Percentiles rank a stretch among this genome's conserved stretches.
phyloP scores from a whole-genome alignment of 1,284 basidiomycete genomes.

The Cutaneotrichosporon arboriforme region DNA sequence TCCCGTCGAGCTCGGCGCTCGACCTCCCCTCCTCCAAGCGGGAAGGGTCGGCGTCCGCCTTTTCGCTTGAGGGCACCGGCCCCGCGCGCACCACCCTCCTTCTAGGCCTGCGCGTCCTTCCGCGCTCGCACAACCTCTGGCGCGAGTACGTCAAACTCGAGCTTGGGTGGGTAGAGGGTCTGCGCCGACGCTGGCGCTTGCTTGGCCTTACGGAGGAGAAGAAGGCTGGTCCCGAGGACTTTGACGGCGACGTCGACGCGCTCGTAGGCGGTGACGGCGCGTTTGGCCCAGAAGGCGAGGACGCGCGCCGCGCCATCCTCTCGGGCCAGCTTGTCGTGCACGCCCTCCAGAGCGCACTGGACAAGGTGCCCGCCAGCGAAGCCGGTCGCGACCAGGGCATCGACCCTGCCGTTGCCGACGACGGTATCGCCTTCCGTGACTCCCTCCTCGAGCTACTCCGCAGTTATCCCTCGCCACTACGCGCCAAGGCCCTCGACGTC shows the following conservation, averaged over 20 bases:
- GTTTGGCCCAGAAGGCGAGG: conserved; percentile 45
- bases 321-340: conserved; percentile 44
- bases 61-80: conserved; percentile 45
- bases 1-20: conserved; percentile 33
- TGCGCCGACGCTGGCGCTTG: conserved; percentile 73
- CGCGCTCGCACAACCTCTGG: conserved; percentile 69
- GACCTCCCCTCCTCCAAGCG: conserved; percentile 24
- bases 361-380: conserved; percentile 20
- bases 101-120: conserved; percentile 73
- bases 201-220: conserved; percentile 40
- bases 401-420: neutral
- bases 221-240: conserved; percentile 1
- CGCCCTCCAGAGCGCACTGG: conserved; percentile 38
- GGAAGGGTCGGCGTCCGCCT: conserved; percentile 16
- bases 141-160: conserved; percentile 86
- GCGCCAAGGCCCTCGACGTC: conserved; percentile 30
- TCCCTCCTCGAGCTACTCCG: conserved; percentile 35
- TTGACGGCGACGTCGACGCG: conserved; percentile 22
- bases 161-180: conserved; percentile 75
- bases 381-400: conserved; percentile 9
- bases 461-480: conserved; percentile 42
- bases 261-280: conserved; percentile 41
- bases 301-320: conserved; percentile 45
- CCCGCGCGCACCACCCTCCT: conserved; percentile 78
- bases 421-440: conserved; percentile 34